Base-by-base conservation (phyloP, 257 asterid species). In the Petunia secreta region DNA sequence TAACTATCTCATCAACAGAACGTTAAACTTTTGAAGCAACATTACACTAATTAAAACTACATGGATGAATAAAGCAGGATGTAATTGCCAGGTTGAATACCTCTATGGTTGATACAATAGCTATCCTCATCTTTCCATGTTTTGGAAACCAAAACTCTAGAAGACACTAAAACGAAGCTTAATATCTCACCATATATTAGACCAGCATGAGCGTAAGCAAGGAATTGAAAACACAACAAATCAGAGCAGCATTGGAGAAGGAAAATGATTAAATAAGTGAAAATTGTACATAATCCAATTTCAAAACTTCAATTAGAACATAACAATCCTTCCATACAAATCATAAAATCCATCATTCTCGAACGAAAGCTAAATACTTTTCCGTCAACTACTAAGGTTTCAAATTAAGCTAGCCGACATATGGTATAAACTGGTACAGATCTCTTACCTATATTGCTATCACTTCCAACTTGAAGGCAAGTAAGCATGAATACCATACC, bases 381-480 rank as follows among this genome's bases (percentile, higher is more conserved):
- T 25, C n/a, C 37, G 53, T 8, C 71, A 79, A 43, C 81, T 34
- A 44, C 57, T 79, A 15, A 43, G 53, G 55, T 67, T 67, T 39
- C 15, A 43, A 67, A 67, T 67, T 41, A 67, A 67, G 75, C 75
- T 41, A 67, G 75, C 75, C 43, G 75, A 63, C 64, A 67, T 6
- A 48, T 65, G 48, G 64, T 39, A 14, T 66, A 80, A 80, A 60
- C 78, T 55, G 73, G 16, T 43, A 69, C 85, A 63, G 52, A 85
- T 43, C 82, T 83, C 92, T 85, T 36, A 39, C 38, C n/a, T 8
- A 38, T 73, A 75, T 16, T 37, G 36, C 64, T 63, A 84, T 88
- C 89, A 93, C 62, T 66, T 81, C 99, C 99, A 95, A 83, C 93
- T 84, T 1, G 97, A 84, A 75, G 97, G 99, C 97, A 93, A 88